Conservation (phyloP, 768 basidiomycete species). For the Termitomyces sp. region DNA sequence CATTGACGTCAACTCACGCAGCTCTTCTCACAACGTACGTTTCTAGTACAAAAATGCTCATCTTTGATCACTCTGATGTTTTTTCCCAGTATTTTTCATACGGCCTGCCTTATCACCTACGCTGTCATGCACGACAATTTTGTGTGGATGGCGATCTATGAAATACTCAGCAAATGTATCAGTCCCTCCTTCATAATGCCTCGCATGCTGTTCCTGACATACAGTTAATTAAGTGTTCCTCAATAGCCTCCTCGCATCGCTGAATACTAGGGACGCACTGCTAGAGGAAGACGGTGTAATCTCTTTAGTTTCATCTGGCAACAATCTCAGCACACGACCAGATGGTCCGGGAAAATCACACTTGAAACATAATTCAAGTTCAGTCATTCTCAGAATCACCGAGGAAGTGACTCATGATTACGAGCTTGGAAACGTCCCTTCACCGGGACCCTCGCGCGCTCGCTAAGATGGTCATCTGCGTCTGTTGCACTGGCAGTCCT, state of each 20-base stretch:
- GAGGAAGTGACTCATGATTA: neutral
- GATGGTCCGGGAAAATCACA: neutral
- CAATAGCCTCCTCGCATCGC: constrained; percentile 15
- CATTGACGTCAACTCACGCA: neutral
- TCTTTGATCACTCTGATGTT: neutral
- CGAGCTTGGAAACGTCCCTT: neutral
- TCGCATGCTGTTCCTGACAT: neutral
- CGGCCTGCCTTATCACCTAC: constrained; percentile 12
- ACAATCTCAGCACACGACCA: neutral
- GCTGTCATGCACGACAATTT: constrained; percentile 15
- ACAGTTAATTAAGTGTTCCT: constrained; percentile 10
- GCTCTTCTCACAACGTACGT: constrained; percentile 12
- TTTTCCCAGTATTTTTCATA: constrained; percentile 2
- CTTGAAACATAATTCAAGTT: neutral
- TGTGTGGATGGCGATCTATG: constrained; percentile 16
- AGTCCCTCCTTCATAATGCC: neutral
- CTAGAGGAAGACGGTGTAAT: neutral
- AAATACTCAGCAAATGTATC: constrained; percentile 14
- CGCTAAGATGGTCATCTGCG: neutral
- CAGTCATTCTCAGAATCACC: neutral
- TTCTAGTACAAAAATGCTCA: neutral
- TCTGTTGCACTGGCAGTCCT: too few species aligned
- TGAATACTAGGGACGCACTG: constrained; percentile 12
- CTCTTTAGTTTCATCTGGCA: neutral
- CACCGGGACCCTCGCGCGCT: neutral